Evolutionary conservation across 2,329 filamentous ascomycete species (phyloP).

Genomic region (Trichocomaceae sp.): DNA sequence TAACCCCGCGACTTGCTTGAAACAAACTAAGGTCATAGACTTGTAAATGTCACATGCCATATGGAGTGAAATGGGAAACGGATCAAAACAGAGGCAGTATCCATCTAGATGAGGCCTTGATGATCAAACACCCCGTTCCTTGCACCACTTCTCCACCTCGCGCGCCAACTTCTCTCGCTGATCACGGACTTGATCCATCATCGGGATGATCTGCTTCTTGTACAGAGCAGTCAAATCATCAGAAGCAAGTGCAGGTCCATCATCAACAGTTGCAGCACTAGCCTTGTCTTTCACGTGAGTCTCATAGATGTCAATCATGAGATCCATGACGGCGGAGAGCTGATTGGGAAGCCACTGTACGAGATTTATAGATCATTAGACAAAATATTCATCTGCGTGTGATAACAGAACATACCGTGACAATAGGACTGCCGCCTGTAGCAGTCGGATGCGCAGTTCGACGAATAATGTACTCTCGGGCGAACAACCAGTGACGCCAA

Average conservation of each 20-base stretch:
- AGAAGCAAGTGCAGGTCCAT: conserved; percentile 1
- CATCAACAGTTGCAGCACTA: conserved; percentile 1
- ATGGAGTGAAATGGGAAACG: no score
- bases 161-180: conserved; percentile 34
- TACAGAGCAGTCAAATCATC: conserved; percentile 18
- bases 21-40: background rate
- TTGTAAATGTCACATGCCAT: background rate
- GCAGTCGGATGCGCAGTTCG: conserved; percentile 42
- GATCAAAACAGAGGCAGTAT: no score
- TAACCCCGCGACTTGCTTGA: background rate
- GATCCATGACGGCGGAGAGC: conserved; percentile 43
- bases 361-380: background rate
- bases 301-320: conserved; percentile 43
- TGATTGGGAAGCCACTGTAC: conserved; percentile 43
- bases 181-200: conserved; percentile 29
- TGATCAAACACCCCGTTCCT: conserved; percentile 36
- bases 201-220: conserved; percentile 25
- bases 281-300: conserved; percentile 30
- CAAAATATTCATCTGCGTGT: background rate
- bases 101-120: no score
- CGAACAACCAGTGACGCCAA: conserved; percentile 46
- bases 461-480: conserved; percentile 44
- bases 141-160: conserved; percentile 42
- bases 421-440: conserved; percentile 44
- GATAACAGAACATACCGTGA: conserved; percentile 34